Percentiles rank a stretch among this genome's conserved stretches.
phyloP scores from a whole-genome alignment of 768 basidiomycete species.

The Daedaleopsis nitida region DNA sequence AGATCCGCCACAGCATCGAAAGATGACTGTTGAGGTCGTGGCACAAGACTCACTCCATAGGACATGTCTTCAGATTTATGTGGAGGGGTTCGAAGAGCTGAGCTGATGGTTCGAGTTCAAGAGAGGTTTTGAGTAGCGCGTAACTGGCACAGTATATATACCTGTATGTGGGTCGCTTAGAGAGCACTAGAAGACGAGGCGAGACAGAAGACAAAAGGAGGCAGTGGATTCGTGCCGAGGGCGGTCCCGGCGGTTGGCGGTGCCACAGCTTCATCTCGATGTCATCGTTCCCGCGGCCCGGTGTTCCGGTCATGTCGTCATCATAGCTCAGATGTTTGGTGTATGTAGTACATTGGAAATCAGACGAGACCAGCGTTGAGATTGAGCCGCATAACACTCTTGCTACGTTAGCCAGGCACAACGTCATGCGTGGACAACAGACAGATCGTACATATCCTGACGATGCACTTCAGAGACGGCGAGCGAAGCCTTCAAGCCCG shows the following conservation, averaged over 20 bases:
- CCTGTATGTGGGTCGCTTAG: neutral
- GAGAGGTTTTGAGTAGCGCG: too few species aligned
- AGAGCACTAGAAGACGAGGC: neutral
- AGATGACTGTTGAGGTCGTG: neutral
- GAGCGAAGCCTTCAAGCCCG: neutral
- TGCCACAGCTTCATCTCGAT: constrained; percentile 1
- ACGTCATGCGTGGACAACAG: too few species aligned
- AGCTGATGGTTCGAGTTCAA: neutral
- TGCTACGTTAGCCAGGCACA: too few species aligned
- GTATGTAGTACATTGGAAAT: too few species aligned
- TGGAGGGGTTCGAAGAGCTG: neutral
- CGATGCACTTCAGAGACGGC: neutral
- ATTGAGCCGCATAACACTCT: too few species aligned
- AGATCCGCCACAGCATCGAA: neutral
- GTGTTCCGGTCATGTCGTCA: neutral
- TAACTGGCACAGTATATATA: neutral
- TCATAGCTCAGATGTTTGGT: too few species aligned
- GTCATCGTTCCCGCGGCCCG: neutral
- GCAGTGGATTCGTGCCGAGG: neutral
- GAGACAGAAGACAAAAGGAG: neutral
- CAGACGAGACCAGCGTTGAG: neutral
- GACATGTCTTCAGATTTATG: neutral
- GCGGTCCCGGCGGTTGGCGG: neutral
- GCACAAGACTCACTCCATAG: neutral
- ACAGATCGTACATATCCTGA: neutral